These are phyloP conservation scores for Eustoma russellianum DNA, from an alignment of 257 asterid species.

Conservation along the genomic window DNA sequence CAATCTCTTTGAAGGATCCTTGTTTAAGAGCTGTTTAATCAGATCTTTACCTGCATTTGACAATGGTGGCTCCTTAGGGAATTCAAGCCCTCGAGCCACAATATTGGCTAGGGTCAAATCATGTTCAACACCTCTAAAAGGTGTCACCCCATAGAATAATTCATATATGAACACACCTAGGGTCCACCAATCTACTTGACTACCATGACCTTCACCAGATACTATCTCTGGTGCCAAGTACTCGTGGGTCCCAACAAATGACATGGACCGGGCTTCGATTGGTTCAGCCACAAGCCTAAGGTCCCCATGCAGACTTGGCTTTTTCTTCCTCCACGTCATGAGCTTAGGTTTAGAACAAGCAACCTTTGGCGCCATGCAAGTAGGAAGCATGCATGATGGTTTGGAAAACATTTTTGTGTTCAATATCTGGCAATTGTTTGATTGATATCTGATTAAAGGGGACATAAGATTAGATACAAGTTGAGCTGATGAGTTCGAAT, in stretches of 20 bases:
- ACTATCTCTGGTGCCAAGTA: conserved; percentile 64
- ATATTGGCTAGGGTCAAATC: conserved; percentile 53
- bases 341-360: conserved; percentile 8
- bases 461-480: conserved; percentile 23
- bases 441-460: conserved; percentile 1
- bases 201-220: conserved; percentile 67
- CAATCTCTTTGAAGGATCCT: conserved; percentile 58
- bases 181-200: conserved; percentile 75
- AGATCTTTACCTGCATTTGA: conserved; percentile 36
- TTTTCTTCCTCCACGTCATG: background rate
- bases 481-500: conserved; percentile 33
- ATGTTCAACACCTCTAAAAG: conserved; percentile 46
- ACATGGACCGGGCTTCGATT: conserved; percentile 51
- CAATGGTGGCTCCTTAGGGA: conserved; percentile 50
- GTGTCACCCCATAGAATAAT: conserved; percentile 50
- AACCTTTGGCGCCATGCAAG: conserved; percentile 28
- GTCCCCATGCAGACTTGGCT: conserved; percentile 4
- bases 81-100: conserved; percentile 49
- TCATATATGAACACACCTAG: conserved; percentile 48
- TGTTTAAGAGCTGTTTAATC: conserved; percentile 38
- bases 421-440: background rate
- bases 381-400: conserved; percentile 40
- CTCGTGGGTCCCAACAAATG: conserved; percentile 70
- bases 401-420: conserved; percentile 14
- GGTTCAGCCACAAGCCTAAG: conserved; percentile 47